phyloP scores from a whole-genome alignment of 2,329 filamentous ascomycete genomes.

The Apiospora saccharicola region DNA sequence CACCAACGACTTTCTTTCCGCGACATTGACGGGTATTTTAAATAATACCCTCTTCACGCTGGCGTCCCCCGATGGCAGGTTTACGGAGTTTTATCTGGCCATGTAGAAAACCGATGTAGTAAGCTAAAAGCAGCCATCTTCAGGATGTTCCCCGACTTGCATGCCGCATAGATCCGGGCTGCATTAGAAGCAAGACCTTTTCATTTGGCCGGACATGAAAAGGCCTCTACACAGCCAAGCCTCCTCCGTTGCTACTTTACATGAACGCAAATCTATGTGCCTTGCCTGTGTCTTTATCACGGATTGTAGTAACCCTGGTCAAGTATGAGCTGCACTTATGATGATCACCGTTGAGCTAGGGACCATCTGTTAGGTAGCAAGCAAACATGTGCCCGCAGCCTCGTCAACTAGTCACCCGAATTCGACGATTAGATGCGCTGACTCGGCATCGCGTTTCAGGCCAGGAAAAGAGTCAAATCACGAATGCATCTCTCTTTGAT shows the following conservation, averaged over 20 bases:
- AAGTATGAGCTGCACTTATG: background rate
- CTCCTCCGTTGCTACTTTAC: background rate
- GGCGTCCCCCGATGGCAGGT: background rate
- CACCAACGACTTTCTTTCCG: background rate
- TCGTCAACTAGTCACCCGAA: background rate
- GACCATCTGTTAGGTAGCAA: background rate
- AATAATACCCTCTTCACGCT: background rate
- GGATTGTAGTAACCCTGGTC: background rate
- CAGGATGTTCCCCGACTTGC: constrained; percentile 5
- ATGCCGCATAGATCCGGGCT: background rate
- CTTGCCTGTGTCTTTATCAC: background rate
- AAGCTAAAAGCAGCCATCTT: background rate
- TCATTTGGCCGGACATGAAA: background rate
- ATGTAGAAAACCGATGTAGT: background rate
- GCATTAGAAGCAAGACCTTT: constrained; percentile 1
- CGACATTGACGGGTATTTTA: background rate
- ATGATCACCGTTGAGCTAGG: background rate
- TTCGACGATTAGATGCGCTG: background rate
- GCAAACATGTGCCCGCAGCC: background rate
- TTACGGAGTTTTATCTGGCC: background rate
- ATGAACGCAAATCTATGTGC: background rate
- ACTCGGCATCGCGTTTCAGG: background rate
- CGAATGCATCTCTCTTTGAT: constrained; percentile 6
- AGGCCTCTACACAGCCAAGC: background rate
- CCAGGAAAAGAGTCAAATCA: background rate